Evolutionary conservation across 352 stramenopile species (phyloP), one percentile per base, ranked within the genome.

Genomic region (Aphanomyces euteiches): DNA sequence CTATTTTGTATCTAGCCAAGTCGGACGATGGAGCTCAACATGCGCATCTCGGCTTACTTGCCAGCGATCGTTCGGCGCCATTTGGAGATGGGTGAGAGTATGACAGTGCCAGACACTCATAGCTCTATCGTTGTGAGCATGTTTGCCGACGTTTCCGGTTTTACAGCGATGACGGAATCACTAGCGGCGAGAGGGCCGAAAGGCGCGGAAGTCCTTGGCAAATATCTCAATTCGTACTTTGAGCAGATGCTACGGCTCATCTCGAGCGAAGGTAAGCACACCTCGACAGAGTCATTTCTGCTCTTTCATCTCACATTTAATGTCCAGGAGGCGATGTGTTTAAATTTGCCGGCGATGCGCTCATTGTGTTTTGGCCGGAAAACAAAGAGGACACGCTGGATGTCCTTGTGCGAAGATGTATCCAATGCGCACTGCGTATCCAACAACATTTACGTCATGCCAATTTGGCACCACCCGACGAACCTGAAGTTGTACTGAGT

Each of bases 301-400:
- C 17, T 28, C 21, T 12, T 38, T 43, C 38, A 47, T 40, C 10
- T n/a, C 38, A 28, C 15, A 17, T 28, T 8, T 12, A 28, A 2
- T 28, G 28, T 28, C 28, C 53, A 75, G 41, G 77, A 7, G 87
- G 89, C 48, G 90, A 97, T 76, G 90, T 96, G 19, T 95, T 98
- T 76, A 98, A 98, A 80, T 98, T 98, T 72, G 94, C 94, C 12
- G 94, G 94, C n/a, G 94, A 98, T 59, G 94, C 94, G 17, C 91
- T 98, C 83, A 90, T 98, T 65, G 93, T 98, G 48, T 92, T 98
- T 59, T 98, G 92, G 92, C 87, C 87, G 8, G 83, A 90, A 70
- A 92, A 92, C 76, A 92, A 96, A 67, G 86, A 97, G 37, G 88
- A 96, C 69, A 93, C 88, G 40, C 78, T 96, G 72, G 80, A 96